phyloP scores from a whole-genome alignment of 805 yeast species.

The Wickerhamiella australiensis region DNA sequence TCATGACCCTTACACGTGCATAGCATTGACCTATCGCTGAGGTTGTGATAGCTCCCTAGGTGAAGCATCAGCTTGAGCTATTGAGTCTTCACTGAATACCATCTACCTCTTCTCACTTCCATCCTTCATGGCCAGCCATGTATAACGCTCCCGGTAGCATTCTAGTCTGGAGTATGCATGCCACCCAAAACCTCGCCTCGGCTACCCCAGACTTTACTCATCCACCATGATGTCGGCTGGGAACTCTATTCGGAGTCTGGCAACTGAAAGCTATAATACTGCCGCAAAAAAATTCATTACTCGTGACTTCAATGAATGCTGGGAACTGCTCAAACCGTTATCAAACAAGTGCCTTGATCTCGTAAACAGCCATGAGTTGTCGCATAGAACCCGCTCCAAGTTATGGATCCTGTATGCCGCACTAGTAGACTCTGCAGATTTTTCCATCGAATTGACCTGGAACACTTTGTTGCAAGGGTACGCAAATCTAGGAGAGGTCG shows the following conservation, averaged over 20 bases:
- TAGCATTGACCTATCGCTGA: too few relatives aligned
- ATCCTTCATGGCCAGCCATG: too few relatives aligned
- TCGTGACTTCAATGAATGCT: constrained; percentile 4
- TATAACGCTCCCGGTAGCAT: too few relatives aligned
- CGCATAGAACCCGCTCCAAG: constrained; percentile 5
- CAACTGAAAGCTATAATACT: constrained; percentile 9
- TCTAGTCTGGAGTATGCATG: too few relatives aligned
- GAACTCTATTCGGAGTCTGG: constrained; percentile 5
- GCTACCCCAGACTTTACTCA: constrained; percentile 8
- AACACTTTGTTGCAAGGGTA: background rate
- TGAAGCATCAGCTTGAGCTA: too few relatives aligned
- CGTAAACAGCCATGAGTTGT: constrained; percentile 8
- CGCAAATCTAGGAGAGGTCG: background rate
- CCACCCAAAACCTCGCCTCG: too few relatives aligned
- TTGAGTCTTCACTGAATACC: too few relatives aligned
- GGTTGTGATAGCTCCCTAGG: too few relatives aligned
- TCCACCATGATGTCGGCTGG: constrained; percentile 4
- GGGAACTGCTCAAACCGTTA: constrained; percentile 6
- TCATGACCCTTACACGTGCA: too few relatives aligned
- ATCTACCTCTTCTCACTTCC: too few relatives aligned
- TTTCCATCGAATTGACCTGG: constrained; percentile 1
- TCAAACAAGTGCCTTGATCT: constrained; percentile 7
- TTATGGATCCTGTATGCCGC: constrained; percentile 9
- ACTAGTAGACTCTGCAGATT: background rate
- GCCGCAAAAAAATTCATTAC: constrained; percentile 12